Base-by-base conservation (phyloP, 805 yeast genomes). In the Saccharomycopsis oosterbeekiorum region DNA sequence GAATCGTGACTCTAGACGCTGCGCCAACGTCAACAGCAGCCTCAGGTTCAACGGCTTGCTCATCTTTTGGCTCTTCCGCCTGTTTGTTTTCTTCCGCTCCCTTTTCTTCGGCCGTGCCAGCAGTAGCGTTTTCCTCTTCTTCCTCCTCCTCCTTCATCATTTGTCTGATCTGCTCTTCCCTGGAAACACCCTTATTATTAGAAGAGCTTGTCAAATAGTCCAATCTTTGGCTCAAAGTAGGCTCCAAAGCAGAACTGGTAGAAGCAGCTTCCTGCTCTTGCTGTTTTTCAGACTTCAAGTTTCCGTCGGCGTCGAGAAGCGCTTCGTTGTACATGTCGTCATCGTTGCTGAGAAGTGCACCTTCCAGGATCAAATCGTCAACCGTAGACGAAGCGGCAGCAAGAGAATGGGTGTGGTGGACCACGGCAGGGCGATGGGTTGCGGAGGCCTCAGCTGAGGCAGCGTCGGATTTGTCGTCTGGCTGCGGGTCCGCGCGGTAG, bases 311-410 rank as follows among this genome's bases (percentile, higher is more conserved):
- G 56, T 67, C 69, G 40, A 67, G 59, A 19, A 63, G 55, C 14
- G 59, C 55, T 36, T 56, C 50, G 43, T 56, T 59, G 21, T 58
- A 58, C 21, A 61, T 65, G 53, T 70, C 72, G 37, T 68, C 65
- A 51, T 71, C 75, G 61, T 72, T 74, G 36, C 71, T 71, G 58
- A 72, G 60, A 55, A 72, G 63, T 15, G 74, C 74, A 11, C 75
- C 75, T 60, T 70, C 74, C 47, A 68, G 70, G 43, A 68, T 70
- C 64, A 72, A 65, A 29, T 72, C 74, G 34, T 68, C 73, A 10
- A 72, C 72, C 10, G 70, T 66, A 5, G 73, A 67, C 12, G 43
- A 55, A 1, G 59, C 21, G 21, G 39, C 37, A 34, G 29, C 42
- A 21, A n/a, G 24, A n/a, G 15, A 34, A 17, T 56, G 37, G 53